Evolutionary conservation across 768 basidiomycete species (phyloP), one percentile per base, ranked within the genome.

Genomic region (Russula sp.): DNA sequence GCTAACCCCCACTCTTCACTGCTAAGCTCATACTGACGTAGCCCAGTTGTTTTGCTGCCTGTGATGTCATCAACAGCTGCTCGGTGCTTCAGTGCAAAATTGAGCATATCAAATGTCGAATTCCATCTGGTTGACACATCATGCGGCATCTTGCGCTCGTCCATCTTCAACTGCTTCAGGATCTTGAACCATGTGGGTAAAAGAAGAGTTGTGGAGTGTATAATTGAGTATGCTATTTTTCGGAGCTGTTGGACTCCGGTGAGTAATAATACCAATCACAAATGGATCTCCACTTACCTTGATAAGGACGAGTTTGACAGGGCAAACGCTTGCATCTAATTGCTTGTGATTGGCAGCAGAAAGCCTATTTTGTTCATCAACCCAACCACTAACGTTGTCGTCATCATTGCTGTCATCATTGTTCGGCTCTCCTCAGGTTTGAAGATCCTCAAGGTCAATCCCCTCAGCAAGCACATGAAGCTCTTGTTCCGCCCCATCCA

Each of bases 281-380:
- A n/a, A n/a, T n/a, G n/a, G n/a, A n/a, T n/a, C 53, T 45, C 39
- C 50, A 50, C 68, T 46, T 45, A 77, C 72, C 72, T 78, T 78
- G 0, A 70, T 65, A 0, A 78, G 61, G 6, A 73, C 61, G 22
- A 70, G 49, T 9, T 61, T 41, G 2, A 75, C 65, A 10, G 72
- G 75, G 7, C 34, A 46, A 0, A 69, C 62, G 5, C 58, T 49
- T 39, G 67, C 60, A 0, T 68, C 55, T 7, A 76, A 60, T 7
- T 54, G n/a, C n/a, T n/a, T n/a, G n/a, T n/a, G n/a, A n/a, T n/a
- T n/a, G n/a, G n/a, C n/a, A n/a, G n/a, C 48, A 14, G 45, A 8
- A 14, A 45, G 45, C 10, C 22, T 9, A 16, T 39, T 67, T 32
- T 65, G 41, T 34, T 75, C 70, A 20, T 73, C 69, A 36, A 73